Percentiles rank a stretch among this genome's conserved stretches.
phyloP scores from a whole-genome alignment of 148 eudicot species.

The Vaccinium corymbosum region DNA sequence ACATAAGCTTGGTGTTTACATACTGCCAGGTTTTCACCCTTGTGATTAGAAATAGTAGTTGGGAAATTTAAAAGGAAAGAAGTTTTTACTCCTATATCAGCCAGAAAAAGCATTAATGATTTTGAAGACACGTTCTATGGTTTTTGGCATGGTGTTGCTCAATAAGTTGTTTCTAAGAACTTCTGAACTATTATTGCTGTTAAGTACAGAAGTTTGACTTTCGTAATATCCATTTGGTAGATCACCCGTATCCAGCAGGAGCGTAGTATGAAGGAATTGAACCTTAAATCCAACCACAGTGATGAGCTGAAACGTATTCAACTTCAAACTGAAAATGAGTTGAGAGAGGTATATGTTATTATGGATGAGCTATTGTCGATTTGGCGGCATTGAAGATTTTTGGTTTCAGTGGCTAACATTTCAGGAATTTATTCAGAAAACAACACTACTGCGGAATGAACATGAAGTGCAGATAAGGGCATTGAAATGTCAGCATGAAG shows the following conservation, averaged over 20 bases:
- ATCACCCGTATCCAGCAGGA: slow-evolving; percentile 59
- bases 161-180: neutral
- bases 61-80: no score
- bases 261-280: slow-evolving; percentile 47
- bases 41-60: no score
- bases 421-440: slow-evolving; percentile 47
- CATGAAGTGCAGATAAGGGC: slow-evolving; percentile 76
- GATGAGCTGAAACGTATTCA: slow-evolving; percentile 63
- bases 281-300: slow-evolving; percentile 50
- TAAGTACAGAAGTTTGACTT: slow-evolving; percentile 6
- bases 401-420: slow-evolving; percentile 12
- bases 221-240: slow-evolving; percentile 35
- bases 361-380: slow-evolving; percentile 2
- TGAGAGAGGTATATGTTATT: slow-evolving; percentile 59
- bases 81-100: neutral
- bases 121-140: neutral
- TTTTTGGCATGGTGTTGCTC: neutral
- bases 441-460: slow-evolving; percentile 56
- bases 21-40: neutral
- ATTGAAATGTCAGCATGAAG: slow-evolving; percentile 69
- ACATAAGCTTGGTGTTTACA: slow-evolving; percentile 10
- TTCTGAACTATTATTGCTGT: neutral
- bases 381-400: neutral
- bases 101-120: neutral
- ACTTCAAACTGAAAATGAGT: slow-evolving; percentile 70